Evolutionary conservation across 352 stramenopile species (phyloP).

Genomic region (Phytophthora chlamydospora): DNA sequence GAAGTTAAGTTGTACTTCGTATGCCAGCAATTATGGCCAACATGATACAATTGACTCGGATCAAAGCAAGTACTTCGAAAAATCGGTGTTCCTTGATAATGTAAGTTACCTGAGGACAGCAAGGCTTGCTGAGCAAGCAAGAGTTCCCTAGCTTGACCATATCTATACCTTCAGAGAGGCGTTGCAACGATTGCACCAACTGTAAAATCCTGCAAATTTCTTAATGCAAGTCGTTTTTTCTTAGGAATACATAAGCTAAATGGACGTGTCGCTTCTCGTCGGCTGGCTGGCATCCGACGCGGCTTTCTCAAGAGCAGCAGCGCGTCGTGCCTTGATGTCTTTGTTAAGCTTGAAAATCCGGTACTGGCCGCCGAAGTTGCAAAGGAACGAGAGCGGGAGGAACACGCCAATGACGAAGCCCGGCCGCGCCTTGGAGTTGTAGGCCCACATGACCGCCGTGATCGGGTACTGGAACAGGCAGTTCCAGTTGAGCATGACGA

Average conservation of each 20-base stretch:
- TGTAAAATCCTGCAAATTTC: too few species aligned
- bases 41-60: too few species aligned
- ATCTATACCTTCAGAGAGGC: background rate
- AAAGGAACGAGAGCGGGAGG: constrained; percentile 44
- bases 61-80: too few species aligned
- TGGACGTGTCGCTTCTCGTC: background rate
- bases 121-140: too few species aligned
- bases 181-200: too few species aligned
- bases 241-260: constrained; percentile 9
- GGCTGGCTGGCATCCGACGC: background rate
- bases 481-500: constrained; percentile 47
- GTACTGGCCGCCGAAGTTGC: constrained; percentile 36
- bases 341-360: constrained; percentile 42
- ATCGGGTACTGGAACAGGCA: constrained; percentile 53
- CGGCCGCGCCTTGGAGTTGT: constrained; percentile 35
- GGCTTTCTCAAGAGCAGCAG: constrained; percentile 1
- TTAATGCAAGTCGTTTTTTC: too few species aligned
- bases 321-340: constrained; percentile 28
- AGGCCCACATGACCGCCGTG: constrained; percentile 47
- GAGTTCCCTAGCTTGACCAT: too few species aligned
- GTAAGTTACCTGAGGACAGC: too few species aligned
- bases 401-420: constrained; percentile 41
- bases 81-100: too few species aligned
- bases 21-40: too few species aligned
- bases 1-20: too few species aligned